Evolutionary conservation across 139 green algal genomes (phyloP).

Genomic region (Chlorella sp.): DNA sequence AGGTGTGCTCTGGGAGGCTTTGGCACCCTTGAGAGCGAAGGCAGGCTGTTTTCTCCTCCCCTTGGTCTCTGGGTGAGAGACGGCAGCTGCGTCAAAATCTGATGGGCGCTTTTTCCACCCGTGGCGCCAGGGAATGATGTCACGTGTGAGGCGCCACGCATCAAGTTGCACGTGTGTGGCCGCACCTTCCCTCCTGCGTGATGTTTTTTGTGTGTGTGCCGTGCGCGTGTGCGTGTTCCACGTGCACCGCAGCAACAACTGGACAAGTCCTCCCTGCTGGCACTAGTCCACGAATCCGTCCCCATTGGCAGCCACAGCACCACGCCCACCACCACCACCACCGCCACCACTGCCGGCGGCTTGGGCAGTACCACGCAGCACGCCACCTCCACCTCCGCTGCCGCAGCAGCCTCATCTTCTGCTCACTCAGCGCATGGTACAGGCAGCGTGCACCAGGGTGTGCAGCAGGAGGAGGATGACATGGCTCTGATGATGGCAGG

Average conservation of each 20-base stretch:
- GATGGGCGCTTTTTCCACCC: too few relatives aligned
- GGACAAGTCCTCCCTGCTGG: not conserved
- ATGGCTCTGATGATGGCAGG: too few relatives aligned
- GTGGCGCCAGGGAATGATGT: too few relatives aligned
- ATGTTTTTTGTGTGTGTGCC: too few relatives aligned
- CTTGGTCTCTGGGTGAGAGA: too few relatives aligned
- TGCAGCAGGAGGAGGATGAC: not conserved
- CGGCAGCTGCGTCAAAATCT: too few relatives aligned
- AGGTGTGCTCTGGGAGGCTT: not conserved
- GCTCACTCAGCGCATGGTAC: not conserved
- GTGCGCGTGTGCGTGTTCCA: not conserved
- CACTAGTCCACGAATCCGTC: too few relatives aligned
- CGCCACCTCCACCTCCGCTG: too few relatives aligned
- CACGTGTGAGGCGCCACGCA: not conserved
- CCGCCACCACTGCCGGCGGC: not conserved
- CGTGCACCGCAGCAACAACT: not conserved
- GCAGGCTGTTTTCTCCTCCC: not conserved
- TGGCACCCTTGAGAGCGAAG: not conserved
- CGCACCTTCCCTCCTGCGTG: too few relatives aligned
- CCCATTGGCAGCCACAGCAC: too few relatives aligned
- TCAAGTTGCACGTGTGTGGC: not conserved
- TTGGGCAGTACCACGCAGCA: not conserved
- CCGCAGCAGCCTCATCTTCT: not conserved
- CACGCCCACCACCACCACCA: too few relatives aligned
- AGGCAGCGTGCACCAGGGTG: not conserved